Conservation (phyloP, 2,329 filamentous ascomycete genomes). For the Fusarium sp. region DNA sequence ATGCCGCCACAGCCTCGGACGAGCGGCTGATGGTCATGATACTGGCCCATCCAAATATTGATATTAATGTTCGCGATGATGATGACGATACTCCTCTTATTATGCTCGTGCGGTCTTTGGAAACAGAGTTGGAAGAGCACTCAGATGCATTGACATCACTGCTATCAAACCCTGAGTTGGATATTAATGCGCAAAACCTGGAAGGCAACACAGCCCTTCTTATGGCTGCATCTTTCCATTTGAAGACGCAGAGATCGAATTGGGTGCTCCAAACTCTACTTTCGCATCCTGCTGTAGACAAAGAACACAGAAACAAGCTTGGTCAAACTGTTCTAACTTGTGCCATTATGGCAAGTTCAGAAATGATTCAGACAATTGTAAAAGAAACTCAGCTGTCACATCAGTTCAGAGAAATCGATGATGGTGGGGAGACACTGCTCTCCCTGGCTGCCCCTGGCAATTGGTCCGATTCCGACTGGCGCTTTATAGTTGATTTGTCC, state of each 20-base stretch:
- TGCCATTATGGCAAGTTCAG: not conserved
- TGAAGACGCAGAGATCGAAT: too few relatives aligned
- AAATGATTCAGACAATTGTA: accelerated
- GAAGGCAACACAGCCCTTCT: not conserved
- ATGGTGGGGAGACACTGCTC: not conserved
- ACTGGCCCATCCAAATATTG: not conserved
- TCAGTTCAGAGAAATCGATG: not conserved
- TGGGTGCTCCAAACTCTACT: not conserved
- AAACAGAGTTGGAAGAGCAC: accelerated
- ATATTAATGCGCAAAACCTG: not conserved
- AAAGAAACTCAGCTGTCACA: not conserved
- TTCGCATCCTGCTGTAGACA: accelerated
- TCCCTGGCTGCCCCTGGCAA: accelerated
- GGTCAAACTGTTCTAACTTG: accelerated
- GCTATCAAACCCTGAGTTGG: not conserved
- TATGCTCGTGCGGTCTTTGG: not conserved
- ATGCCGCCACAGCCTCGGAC: not conserved
- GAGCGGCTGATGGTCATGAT: not conserved
- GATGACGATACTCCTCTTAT: not conserved
- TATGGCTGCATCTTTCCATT: not conserved
- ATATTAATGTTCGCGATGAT: not conserved
- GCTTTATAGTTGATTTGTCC: not conserved
- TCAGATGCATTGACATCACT: not conserved
- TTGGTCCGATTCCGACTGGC: not conserved
- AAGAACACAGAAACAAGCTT: accelerated